Base-by-base conservation (phyloP, 1,284 basidiomycete genomes). In the Xerocomus subilludens region DNA sequence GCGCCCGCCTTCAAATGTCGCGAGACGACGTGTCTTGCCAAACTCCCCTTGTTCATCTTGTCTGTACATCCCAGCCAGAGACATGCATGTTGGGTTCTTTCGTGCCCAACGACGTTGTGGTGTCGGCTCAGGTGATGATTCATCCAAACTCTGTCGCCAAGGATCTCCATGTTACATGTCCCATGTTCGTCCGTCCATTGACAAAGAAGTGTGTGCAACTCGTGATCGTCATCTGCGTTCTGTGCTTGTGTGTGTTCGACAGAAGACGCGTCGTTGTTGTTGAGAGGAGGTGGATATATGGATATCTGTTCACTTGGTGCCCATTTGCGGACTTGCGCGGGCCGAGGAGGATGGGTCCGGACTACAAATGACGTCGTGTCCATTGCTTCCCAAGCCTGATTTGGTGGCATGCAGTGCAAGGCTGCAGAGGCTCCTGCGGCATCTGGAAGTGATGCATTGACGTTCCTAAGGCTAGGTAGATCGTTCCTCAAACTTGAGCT, bases 11-110 rank as follows among this genome's bases (percentile, higher is more conserved):
- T 58, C 35, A 81, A 27, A 63, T 84, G 81, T 3, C 80, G 51
- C 36, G 79, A 83, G 14, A 78, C 74, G 7, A 83, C 66, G 33
- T 83, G 81, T 27, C 81, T 73, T 38, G 74, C 77, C 62, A 83
- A 72, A 65, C 73, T 78, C 25, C 82, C 80, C 69, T 83, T 82
- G 73, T 82, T 81, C 81, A 83, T 79, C 55, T 64, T 74, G 18
- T 76, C 81, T 18, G 64, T 64, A 56, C 81, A 83, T 38, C 70
- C 79, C 42, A 49, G 63, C 80, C 82, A 81, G 56, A 71, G 69
- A 68, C 80, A 82, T n/a, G 70, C 63, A 4, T 71, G 71, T 8
- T 70, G 70, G 1, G 70, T 60, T 51, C 73, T 77, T 32, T 81
- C 81, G 58, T 78, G 68, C 35, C 82, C 82, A 13, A 72, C 59